Evolutionary conservation across 257 asterid species (phyloP).

Genomic region (Forsythia suspensa): DNA sequence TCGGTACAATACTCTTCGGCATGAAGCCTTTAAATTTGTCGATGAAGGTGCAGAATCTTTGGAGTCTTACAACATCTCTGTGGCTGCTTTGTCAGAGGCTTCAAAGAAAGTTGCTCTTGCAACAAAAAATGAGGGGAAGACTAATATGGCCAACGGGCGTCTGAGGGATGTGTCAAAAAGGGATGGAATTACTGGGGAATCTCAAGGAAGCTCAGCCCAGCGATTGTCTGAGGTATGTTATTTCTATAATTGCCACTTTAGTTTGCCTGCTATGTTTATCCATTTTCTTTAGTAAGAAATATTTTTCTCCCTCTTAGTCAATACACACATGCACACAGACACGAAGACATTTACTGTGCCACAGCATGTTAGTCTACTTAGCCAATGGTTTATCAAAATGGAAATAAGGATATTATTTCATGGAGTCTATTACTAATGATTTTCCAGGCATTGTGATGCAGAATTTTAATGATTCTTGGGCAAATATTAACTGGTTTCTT

Average conservation of each 20-base stretch:
- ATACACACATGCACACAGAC: background rate
- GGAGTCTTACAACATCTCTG: constrained; percentile 57
- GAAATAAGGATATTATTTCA: background rate
- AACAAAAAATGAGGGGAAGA: constrained; percentile 57
- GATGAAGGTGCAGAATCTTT: constrained; percentile 80
- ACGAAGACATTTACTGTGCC: background rate
- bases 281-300: background rate
- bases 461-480: background rate
- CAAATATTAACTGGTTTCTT: background rate
- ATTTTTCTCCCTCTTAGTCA: background rate
- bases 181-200: constrained; percentile 36
- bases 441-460: background rate
- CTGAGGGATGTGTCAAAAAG: constrained; percentile 36
- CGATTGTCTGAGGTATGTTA: constrained; percentile 73
- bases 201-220: constrained; percentile 50
- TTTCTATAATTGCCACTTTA: constrained; percentile 13
- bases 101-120: constrained; percentile 56
- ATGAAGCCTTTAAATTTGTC: constrained; percentile 81
- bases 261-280: background rate
- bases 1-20: constrained; percentile 80
- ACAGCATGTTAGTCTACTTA: background rate
- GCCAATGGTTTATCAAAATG: background rate
- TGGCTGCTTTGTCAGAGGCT: constrained; percentile 84
- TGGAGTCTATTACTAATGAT: background rate
- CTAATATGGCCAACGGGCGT: constrained; percentile 45